Base-by-base conservation (phyloP, 2,329 filamentous ascomycete genomes). In the Colletotrichum simmondsii region DNA sequence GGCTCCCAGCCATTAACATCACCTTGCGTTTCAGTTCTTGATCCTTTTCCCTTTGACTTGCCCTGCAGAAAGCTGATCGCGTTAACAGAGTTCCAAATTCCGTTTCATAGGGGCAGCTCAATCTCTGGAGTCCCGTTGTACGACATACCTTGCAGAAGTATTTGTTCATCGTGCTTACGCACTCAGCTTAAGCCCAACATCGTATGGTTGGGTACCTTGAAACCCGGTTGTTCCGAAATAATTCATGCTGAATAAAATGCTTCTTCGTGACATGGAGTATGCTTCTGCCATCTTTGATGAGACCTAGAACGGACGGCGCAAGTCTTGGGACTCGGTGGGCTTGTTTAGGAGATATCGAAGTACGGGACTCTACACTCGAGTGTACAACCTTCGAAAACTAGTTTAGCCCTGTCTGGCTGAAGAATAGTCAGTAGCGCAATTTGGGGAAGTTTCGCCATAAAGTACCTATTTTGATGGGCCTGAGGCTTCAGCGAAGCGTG, bases 101-200 rank as follows among this genome's bases (percentile, higher is more conserved):
- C 58, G 37, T 59, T 37, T n/a, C 52, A 19, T n/a, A 63, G 52
- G 30, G 22, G 37, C 22, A 37, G 42, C 42, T 49, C 42, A 35
- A 30, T 24, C 35, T 30, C 35, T 52, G n/a, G 19, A 54, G 5
- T 26, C 37, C 32, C 16, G 58, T 72, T 26, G 19, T 63, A 46
- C 69, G 37, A 63, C 53, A 49, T 16, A 37, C 37, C 3, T n/a
- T 72, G 42, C 53, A 28, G 37, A 68, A 53, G 69, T 54, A 46
- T 19, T 58, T 12, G 42, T 32, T 65, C 58, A 37, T 52, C n/a
- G 42, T 62, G 19, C 28, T 46, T 24, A 32, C 37, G 53, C 65
- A 7, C 42, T 49, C 19, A 10, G 10, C 6, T n/a, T 49, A 19
- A 22, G 8, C 42, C 42, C 42, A 19, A 49, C 19, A 49, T 19